phyloP scores from a whole-genome alignment of 331 rosid species.

The Malus hybrid region DNA sequence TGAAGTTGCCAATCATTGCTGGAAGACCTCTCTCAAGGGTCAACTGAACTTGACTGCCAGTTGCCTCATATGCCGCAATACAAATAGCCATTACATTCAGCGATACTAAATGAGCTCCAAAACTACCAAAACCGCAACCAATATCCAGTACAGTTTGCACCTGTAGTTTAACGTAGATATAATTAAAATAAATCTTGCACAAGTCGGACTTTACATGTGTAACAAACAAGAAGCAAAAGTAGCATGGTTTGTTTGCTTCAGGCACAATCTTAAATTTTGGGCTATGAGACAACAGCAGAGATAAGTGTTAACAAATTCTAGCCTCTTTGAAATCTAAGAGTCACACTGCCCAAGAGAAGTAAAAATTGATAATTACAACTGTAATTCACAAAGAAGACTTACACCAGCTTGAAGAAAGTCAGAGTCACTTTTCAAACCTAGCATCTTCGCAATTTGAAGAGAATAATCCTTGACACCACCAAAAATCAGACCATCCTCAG shows the following conservation, averaged over 20 bases:
- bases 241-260: not conserved
- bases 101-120: slow-evolving; percentile 90
- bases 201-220: not conserved
- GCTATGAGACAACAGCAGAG: not conserved
- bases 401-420: slow-evolving; percentile 92
- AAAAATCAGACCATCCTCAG: slow-evolving; percentile 81
- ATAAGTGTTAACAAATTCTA: not conserved
- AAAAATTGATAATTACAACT: not conserved
- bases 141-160: slow-evolving; percentile 73
- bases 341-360: slow-evolving; percentile 13
- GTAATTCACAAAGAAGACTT: slow-evolving; percentile 23
- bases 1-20: slow-evolving; percentile 82
- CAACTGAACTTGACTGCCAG: slow-evolving; percentile 99
- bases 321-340: slow-evolving; percentile 9
- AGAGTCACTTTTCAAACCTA: slow-evolving; percentile 73
- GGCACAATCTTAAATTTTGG: not conserved
- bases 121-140: slow-evolving; percentile 97
- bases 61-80: slow-evolving; percentile 85
- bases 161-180: slow-evolving; percentile 38
- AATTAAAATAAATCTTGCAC: slow-evolving; percentile 1
- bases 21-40: slow-evolving; percentile 99
- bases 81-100: slow-evolving; percentile 81
- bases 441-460: slow-evolving; percentile 89
- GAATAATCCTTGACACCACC: slow-evolving; percentile 91
- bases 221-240: not conserved